Percentiles rank a stretch among this genome's conserved stretches.
Conservation (phyloP, 2,329 filamentous ascomycete species). For the Paecilomyces sp. region DNA sequence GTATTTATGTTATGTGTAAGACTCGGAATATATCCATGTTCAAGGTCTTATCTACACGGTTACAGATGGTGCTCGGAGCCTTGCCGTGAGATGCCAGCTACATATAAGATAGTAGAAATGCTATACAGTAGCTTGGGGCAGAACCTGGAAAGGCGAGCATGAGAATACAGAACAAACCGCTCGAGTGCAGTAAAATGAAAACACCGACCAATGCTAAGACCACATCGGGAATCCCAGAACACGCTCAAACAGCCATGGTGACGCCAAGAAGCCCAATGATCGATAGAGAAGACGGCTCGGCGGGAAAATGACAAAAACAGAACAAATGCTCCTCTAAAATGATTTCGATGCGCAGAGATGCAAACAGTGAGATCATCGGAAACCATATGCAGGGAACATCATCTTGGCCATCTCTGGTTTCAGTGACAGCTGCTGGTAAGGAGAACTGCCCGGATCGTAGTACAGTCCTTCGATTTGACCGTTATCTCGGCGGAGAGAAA, state of each 20-base stretch:
- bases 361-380: constrained; percentile 20
- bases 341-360: neutral
- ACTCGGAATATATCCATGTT: neutral
- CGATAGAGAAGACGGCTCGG: neutral
- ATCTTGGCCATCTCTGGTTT: constrained; percentile 33
- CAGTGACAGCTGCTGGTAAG: constrained; percentile 41
- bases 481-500: constrained; percentile 38
- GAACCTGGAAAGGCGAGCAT: neutral
- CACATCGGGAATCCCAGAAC: neutral
- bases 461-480: constrained; percentile 43
- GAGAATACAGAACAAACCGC: neutral
- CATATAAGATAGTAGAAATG: neutral
- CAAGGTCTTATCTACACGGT: neutral
- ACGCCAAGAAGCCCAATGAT: neutral
- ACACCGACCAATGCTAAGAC: neutral
- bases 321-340: neutral
- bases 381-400: constrained; percentile 35
- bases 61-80: neutral
- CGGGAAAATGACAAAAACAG: constrained; percentile 5
- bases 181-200: neutral
- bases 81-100: neutral
- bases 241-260: neutral
- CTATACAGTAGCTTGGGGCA: too few species aligned
- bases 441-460: constrained; percentile 43
- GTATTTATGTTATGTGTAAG: neutral